Base-by-base conservation (phyloP, 305 asterid species). In the Plantago coronopus region DNA sequence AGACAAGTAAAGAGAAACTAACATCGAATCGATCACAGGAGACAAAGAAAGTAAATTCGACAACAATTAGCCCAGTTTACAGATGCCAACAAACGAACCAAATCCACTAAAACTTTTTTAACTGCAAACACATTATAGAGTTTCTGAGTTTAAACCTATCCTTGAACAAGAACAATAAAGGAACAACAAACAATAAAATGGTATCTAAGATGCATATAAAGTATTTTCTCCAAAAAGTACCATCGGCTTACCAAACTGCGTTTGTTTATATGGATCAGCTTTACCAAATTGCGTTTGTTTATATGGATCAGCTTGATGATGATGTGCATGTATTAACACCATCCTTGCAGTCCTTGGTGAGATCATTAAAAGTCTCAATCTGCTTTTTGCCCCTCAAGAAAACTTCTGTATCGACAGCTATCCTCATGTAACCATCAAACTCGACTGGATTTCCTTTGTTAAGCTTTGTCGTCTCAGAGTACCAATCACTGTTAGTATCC, bases 351-450 rank as follows among this genome's bases (percentile, higher is more conserved):
- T 88, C 98, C 54, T 48, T 81, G 9, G 96, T 85, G 19, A 84
- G 94, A 73, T 82, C 96, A 67, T 88, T 82, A 73, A 88, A 91
- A 14, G 93, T 91, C 77, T 91, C 98, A 17, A 88, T 69, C 77
- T 86, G 88, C 69, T 74, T 86, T 62, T 86, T 86, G 2, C 84
- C 95, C 79, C 78, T 79, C n/a, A 74, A 69, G 70, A 82, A 84
- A 75, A 91, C 90, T 73, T 86, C 94, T 10, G 83, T 73, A 67
- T 91, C 96, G 17, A 91, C 88, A 19, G 82, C 65, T 10, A 57
- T 62, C 72, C 83, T 88, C 98, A 88, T 88, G 72, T 81, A 91
- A 46, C 84, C 85, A 71, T 91, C 98, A 40, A 91, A 86, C 67
- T 91, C 95, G 9, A 86, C 88, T 0, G 94, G 65, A 22, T 67